These are phyloP conservation scores for Mortierella sp. DNA, from an alignment of 371 early-diverging fungal genomes.

Conservation along the genomic window DNA sequence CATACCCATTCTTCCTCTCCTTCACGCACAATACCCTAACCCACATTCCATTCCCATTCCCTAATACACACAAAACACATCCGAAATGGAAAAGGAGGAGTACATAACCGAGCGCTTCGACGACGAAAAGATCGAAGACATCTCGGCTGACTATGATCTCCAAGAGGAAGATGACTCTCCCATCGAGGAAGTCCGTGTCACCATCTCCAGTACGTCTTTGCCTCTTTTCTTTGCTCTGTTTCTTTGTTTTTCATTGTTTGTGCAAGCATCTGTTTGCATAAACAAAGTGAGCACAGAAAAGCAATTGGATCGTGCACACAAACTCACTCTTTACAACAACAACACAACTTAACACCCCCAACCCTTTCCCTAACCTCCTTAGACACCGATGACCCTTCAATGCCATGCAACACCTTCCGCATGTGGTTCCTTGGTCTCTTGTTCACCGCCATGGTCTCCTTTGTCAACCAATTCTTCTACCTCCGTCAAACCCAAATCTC, in stretches of 20 bases:
- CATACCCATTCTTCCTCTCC: conserved; percentile 9
- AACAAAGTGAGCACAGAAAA: neutral
- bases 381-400: conserved; percentile 74
- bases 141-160: conserved; percentile 67
- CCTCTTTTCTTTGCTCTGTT: neutral
- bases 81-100: conserved; percentile 38
- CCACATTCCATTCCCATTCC: conserved; percentile 7
- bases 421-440: conserved; percentile 79
- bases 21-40: neutral
- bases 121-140: conserved; percentile 55
- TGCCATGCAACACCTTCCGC: conserved; percentile 86
- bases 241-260: neutral
- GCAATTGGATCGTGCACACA: conserved; percentile 1
- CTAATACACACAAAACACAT: neutral
- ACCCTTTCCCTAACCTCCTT: neutral
- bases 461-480: conserved; percentile 86
- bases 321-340: neutral
- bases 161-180: conserved; percentile 79
- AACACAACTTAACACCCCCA: neutral
- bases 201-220: conserved; percentile 68
- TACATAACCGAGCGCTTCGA: conserved; percentile 29
- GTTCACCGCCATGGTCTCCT: conserved; percentile 69
- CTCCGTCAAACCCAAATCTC: conserved; percentile 73
- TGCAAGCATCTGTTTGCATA: neutral
- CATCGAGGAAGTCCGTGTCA: conserved; percentile 80